Percentiles rank a stretch among this genome's conserved stretches.
Evolutionary conservation across 768 basidiomycete genomes (phyloP).

Genomic region (Hygrophorus pudorinus): DNA sequence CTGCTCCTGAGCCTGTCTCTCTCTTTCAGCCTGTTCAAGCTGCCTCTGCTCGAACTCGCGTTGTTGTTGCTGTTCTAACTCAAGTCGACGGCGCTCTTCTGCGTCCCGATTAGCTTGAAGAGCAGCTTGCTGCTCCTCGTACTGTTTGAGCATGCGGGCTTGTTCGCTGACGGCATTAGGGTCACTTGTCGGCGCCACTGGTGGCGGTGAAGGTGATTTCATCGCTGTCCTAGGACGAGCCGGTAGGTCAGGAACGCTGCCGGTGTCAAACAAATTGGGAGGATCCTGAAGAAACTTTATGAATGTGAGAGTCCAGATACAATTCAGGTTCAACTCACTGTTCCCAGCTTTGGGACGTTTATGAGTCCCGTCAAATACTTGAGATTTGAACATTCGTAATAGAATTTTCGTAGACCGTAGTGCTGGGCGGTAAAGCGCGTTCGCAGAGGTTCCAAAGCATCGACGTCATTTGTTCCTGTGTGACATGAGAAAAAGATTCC

Average conservation of each 20-base stretch:
- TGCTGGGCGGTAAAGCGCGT: constrained; percentile 88
- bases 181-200: constrained; percentile 62
- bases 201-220: constrained; percentile 54
- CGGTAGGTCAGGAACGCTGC: constrained; percentile 78
- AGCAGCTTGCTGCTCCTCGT: constrained; percentile 90
- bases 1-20: constrained; percentile 83
- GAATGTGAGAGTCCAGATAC: not conserved
- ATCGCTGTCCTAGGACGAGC: constrained; percentile 61
- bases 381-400: constrained; percentile 98
- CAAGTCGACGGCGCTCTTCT: constrained; percentile 73
- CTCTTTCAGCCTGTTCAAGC: constrained; percentile 75
- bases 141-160: constrained; percentile 88
- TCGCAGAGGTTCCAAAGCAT: constrained; percentile 82
- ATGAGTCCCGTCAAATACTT: constrained; percentile 96
- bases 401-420: constrained; percentile 89
- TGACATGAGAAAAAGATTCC: constrained; percentile 3
- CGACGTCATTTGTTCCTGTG: constrained; percentile 79
- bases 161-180: constrained; percentile 77
- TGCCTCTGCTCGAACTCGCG: constrained; percentile 88
- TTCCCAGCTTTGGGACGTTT: constrained; percentile 95
- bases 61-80: constrained; percentile 70
- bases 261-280: constrained; percentile 83
- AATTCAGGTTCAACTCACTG: constrained; percentile 34
- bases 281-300: constrained; percentile 56
- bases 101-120: constrained; percentile 72